Evolutionary conservation across 352 stramenopile genomes (phyloP), one percentile per base, ranked within the genome.

Genomic region (Globisporangium radiosum): DNA sequence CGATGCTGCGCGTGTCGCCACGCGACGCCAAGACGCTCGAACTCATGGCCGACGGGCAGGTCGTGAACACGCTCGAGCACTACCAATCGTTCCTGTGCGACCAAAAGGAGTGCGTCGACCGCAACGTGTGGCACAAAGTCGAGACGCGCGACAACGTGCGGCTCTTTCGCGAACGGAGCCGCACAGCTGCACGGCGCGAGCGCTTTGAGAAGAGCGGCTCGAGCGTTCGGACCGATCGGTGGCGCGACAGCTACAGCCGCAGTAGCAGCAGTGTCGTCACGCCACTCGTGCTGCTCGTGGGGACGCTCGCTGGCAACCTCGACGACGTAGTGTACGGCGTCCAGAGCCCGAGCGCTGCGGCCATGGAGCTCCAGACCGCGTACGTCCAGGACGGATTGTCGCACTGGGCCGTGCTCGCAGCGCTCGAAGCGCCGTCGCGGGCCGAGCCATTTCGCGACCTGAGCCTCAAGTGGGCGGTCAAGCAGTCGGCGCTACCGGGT

Each of bases 381-480:
- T 82, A 84, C 63, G 64, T 84, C 44, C 63, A 82, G 6, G 78
- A 85, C 58, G 62, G 73, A 54, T 64, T 84, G 43, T 69, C 77
- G 13, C 71, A 86, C 62, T 71, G 63, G 49, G 70, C 73, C 11
- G 70, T 86, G 39, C 59, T 88, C 19, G 67, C 64, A 5, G 66
- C 69, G 40, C 57, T 88, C 39, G 17, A 64, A 0, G 62, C 74
- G 39, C 74, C 78, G 33, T 66, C 67, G 6, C 62, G 62, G 25
- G 60, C 66, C 2, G 66, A 85, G 19, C 80, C 80, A 47, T 88
- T 78, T 52, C 68, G 70, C 13, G 71, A 66, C 19, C 52, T 85
- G 17, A 60, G 65, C 1, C 56, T 90, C 48, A 84, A 84, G 43
- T 88, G 79, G 79, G 71, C 65, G 43, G 73, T 86, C 39, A 88